Percentiles rank a stretch among this genome's conserved stretches.
These are phyloP conservation scores for Saxophila tyrrhenica DNA, from an alignment of 495 filamentous ascomycete genomes.

Conservation along the genomic window DNA sequence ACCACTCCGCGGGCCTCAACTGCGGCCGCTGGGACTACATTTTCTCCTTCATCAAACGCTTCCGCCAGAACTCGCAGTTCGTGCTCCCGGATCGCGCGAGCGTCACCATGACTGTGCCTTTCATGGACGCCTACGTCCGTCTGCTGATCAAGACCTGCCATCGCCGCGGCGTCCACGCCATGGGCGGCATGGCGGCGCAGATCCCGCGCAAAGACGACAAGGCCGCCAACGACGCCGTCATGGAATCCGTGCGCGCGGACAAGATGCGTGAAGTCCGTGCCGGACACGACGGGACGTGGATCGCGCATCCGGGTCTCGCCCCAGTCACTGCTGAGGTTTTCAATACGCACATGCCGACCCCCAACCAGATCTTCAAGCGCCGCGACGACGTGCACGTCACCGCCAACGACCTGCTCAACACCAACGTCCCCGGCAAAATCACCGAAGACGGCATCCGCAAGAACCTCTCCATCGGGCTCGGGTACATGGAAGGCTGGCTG, in stretches of 20 bases:
- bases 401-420: constrained; percentile 89
- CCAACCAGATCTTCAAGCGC: constrained; percentile 87
- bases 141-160: constrained; percentile 97
- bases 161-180: constrained; percentile 86
- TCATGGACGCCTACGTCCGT: constrained; percentile 97
- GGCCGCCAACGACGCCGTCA: constrained; percentile 81
- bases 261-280: constrained; percentile 94
- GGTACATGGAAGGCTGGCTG: constrained; percentile 98
- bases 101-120: constrained; percentile 97
- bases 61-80: constrained; percentile 86
- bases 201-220: constrained; percentile 95
- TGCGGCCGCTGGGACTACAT: constrained; percentile 99
- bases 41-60: constrained; percentile 99
- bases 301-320: constrained; percentile 90
- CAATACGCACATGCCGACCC: constrained; percentile 98
- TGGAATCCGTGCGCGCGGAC: constrained; percentile 86
- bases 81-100: constrained; percentile 82
- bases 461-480: constrained; percentile 93
- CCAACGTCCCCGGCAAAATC: constrained; percentile 89
- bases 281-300: constrained; percentile 95
- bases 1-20: constrained; percentile 93
- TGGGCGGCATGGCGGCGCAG: constrained; percentile 99
- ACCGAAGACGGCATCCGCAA: constrained; percentile 96
- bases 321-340: constrained; percentile 85
- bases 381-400: constrained; percentile 82